A percentile compares a stretch with the other conserved stretches of the same genome.
phyloP scores from a whole-genome alignment of 1,284 basidiomycete species.

The Apiotrichum montevideense region DNA sequence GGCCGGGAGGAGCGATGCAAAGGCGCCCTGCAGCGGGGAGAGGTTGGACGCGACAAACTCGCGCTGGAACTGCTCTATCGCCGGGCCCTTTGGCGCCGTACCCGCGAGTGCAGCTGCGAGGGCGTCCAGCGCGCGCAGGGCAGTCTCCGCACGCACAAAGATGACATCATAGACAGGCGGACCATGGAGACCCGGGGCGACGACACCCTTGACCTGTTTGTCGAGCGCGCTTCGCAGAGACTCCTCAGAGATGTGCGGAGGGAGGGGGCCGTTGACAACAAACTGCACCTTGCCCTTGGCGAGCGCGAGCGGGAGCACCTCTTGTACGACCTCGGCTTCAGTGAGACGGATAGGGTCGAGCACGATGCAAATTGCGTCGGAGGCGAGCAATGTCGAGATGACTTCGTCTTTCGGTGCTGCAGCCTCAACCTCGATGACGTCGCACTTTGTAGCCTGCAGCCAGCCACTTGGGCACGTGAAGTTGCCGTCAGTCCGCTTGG shows the following conservation, averaged over 20 bases:
- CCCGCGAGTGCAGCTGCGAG: constrained; percentile 20
- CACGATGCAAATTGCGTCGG: constrained; percentile 37
- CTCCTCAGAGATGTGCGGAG: constrained; percentile 17
- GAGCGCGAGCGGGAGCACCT: constrained; percentile 20
- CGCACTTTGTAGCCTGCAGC: constrained; percentile 25
- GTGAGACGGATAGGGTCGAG: constrained; percentile 38
- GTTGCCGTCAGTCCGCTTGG: constrained; percentile 6
- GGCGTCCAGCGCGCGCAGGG: constrained; percentile 29
- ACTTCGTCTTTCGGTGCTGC: background rate
- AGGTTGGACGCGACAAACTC: constrained; percentile 35
- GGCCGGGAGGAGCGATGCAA: constrained; percentile 7
- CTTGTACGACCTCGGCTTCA: constrained; percentile 14
- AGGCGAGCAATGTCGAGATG: constrained; percentile 2
- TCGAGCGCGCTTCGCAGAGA: constrained; percentile 14
- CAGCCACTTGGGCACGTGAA: constrained; percentile 28
- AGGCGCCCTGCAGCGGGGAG: constrained; percentile 24
- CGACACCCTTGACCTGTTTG: constrained; percentile 17
- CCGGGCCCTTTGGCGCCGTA: constrained; percentile 6
- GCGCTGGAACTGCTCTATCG: constrained; percentile 36
- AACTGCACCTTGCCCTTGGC: constrained; percentile 22
- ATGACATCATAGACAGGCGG: constrained; percentile 12
- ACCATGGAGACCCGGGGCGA: background rate
- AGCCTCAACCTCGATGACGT: constrained; percentile 28
- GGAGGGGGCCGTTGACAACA: constrained; percentile 35
- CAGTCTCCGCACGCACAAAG: constrained; percentile 32